A percentile compares a stretch with the other conserved stretches of the same genome.
Conservation (phyloP, 2,329 filamentous ascomycete genomes). For the Parafenestella ontariensis region DNA sequence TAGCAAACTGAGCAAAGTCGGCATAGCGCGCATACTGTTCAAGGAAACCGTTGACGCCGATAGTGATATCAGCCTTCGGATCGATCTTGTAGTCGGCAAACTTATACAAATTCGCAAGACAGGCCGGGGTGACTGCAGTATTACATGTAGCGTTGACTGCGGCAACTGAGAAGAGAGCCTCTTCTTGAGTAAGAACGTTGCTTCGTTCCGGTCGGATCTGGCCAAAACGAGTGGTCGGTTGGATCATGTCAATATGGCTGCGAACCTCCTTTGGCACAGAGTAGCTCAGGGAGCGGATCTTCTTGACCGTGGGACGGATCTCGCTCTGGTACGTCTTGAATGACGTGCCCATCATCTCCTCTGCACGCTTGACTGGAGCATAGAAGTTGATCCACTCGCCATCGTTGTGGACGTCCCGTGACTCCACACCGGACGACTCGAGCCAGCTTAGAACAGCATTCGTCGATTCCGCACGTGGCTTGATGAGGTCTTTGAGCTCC, state of each 20-base stretch:
- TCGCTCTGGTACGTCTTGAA: slow-evolving; percentile 64
- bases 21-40: slow-evolving; percentile 58
- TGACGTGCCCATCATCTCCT: slow-evolving; percentile 63
- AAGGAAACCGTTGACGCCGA: slow-evolving; percentile 57
- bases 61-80: slow-evolving; percentile 44
- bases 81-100: slow-evolving; percentile 50
- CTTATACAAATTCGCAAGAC: slow-evolving; percentile 57
- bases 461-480: slow-evolving; percentile 58
- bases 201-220: slow-evolving; percentile 54
- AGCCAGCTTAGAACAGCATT: slow-evolving; percentile 65
- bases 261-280: slow-evolving; percentile 65
- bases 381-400: slow-evolving; percentile 69
- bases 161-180: slow-evolving; percentile 23
- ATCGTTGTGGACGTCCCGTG: slow-evolving; percentile 56
- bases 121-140: slow-evolving; percentile 54
- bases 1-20: slow-evolving; percentile 54
- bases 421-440: slow-evolving; percentile 56
- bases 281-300: slow-evolving; percentile 65
- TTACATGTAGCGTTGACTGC: slow-evolving; percentile 51
- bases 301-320: slow-evolving; percentile 50
- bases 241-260: slow-evolving; percentile 66
- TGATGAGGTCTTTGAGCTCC: slow-evolving; percentile 62
- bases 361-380: slow-evolving; percentile 60
- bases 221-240: slow-evolving; percentile 70
- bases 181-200: slow-evolving; percentile 41